A percentile compares a stretch with the other conserved stretches of the same genome.
These are phyloP conservation scores for Pseudonitzschia pungens DNA, from an alignment of 108 stramenopile genomes.

Conservation along the genomic window DNA sequence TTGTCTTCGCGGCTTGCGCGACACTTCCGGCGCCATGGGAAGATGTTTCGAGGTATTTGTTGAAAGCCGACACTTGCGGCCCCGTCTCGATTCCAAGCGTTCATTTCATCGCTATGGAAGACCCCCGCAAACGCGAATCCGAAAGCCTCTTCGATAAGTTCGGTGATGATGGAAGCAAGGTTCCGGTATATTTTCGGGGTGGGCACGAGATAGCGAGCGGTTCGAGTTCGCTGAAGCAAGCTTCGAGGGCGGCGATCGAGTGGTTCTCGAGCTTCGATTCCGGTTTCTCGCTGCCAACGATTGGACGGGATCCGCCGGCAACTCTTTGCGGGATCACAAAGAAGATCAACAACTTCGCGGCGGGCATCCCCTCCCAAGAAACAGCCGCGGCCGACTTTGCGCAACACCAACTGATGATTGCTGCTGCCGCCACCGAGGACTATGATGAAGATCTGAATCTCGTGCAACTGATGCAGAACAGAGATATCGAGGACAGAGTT, in stretches of 20 bases:
- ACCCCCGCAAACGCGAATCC: conserved; percentile 4
- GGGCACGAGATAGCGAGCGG: conserved; percentile 13
- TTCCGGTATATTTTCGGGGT: conserved; percentile 10
- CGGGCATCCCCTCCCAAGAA: background rate
- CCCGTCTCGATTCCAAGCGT: conserved; percentile 1
- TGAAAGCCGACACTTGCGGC: background rate
- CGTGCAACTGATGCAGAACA: background rate
- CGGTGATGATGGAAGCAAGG: background rate
- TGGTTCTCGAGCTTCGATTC: background rate
- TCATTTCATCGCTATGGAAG: conserved; percentile 8
- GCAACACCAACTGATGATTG: background rate
- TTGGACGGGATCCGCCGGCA: background rate
- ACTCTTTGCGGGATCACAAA: background rate
- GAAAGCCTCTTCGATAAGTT: background rate
- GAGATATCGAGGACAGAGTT: background rate
- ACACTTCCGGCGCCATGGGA: background rate
- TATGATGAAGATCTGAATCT: background rate
- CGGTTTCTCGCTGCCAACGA: background rate
- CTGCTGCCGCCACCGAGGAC: background rate
- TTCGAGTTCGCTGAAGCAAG: background rate
- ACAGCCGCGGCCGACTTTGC: background rate
- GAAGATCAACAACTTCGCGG: background rate
- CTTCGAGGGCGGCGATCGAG: background rate
- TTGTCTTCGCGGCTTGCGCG: conserved; percentile 22
- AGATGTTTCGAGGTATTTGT: background rate